phyloP scores from a whole-genome alignment of 2,329 filamentous ascomycete genomes.

The Aspergillus carbonarius region DNA sequence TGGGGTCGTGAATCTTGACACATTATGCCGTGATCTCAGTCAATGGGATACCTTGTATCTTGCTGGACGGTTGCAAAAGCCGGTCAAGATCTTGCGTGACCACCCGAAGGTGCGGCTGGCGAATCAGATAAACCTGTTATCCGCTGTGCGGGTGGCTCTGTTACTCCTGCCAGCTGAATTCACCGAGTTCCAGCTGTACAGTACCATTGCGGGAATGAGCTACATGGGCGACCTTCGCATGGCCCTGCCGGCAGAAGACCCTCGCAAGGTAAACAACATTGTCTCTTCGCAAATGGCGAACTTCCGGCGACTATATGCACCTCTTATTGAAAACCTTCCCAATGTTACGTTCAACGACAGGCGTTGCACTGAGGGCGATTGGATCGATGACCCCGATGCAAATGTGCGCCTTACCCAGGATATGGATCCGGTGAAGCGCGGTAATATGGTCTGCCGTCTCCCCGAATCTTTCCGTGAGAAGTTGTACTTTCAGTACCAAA shows the following conservation, averaged over 20 bases:
- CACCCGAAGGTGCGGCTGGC: constrained; percentile 88
- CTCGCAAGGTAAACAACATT: constrained; percentile 89
- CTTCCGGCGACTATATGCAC: constrained; percentile 87
- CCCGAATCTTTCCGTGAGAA: constrained; percentile 83
- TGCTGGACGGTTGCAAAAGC: constrained; percentile 94
- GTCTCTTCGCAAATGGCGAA: constrained; percentile 87
- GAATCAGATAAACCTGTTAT: constrained; percentile 93
- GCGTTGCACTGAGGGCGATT: constrained; percentile 57
- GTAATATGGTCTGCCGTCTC: constrained; percentile 93
- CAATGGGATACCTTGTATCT: constrained; percentile 95
- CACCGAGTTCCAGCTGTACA: constrained; percentile 83
- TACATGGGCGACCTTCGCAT: constrained; percentile 98
- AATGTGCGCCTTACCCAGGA: constrained; percentile 77
- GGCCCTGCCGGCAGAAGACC: constrained; percentile 85
- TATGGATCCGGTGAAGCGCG: constrained; percentile 85
- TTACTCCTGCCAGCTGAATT: constrained; percentile 81
- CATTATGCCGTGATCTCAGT: constrained; percentile 78
- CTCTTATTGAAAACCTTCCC: constrained; percentile 83
- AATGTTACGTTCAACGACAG: constrained; percentile 77
- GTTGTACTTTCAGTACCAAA: constrained; percentile 92
- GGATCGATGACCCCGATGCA: constrained; percentile 62
- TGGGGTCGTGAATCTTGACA: constrained; percentile 91
- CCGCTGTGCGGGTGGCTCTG: constrained; percentile 84
- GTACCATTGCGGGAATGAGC: constrained; percentile 85
- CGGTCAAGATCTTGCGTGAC: constrained; percentile 94